These are phyloP conservation scores for Rugosomyces carneus DNA, from an alignment of 1,284 basidiomycete genomes.

Conservation along the genomic window DNA sequence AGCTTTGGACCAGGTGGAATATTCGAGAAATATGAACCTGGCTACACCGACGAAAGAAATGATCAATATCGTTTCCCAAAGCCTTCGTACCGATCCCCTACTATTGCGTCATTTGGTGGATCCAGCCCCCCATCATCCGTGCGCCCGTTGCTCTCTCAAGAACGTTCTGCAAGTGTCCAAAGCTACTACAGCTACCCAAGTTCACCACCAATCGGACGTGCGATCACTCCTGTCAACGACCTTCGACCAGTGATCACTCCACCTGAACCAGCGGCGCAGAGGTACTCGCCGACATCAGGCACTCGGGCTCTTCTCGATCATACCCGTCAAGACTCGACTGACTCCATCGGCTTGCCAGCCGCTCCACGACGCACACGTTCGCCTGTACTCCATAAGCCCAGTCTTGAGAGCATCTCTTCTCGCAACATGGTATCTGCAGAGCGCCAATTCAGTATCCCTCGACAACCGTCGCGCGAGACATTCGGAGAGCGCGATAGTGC, in stretches of 20 bases:
- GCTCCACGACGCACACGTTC: slow-evolving; percentile 26
- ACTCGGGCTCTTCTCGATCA: slow-evolving; percentile 13
- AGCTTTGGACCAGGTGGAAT: slow-evolving; percentile 21
- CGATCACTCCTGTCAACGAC: slow-evolving; percentile 31
- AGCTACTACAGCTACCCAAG: slow-evolving; percentile 22
- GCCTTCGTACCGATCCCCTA: slow-evolving; percentile 11
- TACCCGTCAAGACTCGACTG: slow-evolving; percentile 16
- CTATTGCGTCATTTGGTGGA: slow-evolving; percentile 7
- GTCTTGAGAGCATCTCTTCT: slow-evolving; percentile 7
- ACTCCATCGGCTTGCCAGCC: slow-evolving; percentile 21
- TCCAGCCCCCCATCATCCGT: slow-evolving; percentile 13
- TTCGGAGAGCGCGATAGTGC: slow-evolving; percentile 9
- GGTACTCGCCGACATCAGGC: slow-evolving; percentile 9
- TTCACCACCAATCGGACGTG: slow-evolving; percentile 24
- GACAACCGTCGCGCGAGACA: slow-evolving; percentile 13
- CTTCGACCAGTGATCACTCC: slow-evolving; percentile 26
- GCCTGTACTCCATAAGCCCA: slow-evolving; percentile 18
- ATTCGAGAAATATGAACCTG: slow-evolving; percentile 3
- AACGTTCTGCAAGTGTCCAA: slow-evolving; percentile 18
- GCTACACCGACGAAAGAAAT: slow-evolving; percentile 12
- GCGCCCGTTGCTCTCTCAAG: slow-evolving; percentile 18
- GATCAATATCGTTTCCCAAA: slow-evolving; percentile 20
- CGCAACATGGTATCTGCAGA: slow-evolving; percentile 10
- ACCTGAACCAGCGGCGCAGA: slow-evolving; percentile 15
- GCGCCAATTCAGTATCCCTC: background rate